phyloP scores from a whole-genome alignment of 2,329 filamentous ascomycete species.

The Tolypocladium album region DNA sequence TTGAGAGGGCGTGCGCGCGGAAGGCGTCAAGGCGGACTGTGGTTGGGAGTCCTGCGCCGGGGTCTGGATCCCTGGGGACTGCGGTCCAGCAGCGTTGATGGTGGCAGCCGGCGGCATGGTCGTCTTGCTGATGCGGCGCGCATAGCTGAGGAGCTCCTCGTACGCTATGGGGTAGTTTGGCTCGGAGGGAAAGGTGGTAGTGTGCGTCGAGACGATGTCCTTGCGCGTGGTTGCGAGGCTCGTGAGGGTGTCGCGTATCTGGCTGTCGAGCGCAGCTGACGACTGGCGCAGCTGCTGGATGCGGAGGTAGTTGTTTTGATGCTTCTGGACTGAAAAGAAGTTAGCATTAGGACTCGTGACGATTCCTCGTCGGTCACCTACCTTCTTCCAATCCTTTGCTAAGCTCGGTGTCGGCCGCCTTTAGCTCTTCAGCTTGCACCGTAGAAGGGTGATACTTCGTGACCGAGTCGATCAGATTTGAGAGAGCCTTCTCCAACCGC shows the following conservation, averaged over 20 bases:
- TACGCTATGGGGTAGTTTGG: conserved; percentile 51
- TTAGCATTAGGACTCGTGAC: neutral
- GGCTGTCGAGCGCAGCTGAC: conserved; percentile 54
- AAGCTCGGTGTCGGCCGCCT: conserved; percentile 59
- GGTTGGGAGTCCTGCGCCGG: conserved; percentile 19
- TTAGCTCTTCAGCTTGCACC: conserved; percentile 55
- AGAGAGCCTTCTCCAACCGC: conserved; percentile 55
- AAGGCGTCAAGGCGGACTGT: conserved; percentile 19
- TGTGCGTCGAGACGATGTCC: conserved; percentile 56
- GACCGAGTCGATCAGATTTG: conserved; percentile 66
- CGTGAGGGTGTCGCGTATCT: conserved; percentile 60
- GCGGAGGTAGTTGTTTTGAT: conserved; percentile 64
- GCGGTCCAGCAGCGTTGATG: conserved; percentile 21
- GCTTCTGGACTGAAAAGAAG: conserved; percentile 47
- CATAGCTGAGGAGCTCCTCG: conserved; percentile 65
- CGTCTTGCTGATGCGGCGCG: conserved; percentile 68
- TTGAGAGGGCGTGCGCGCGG: conserved; percentile 20
- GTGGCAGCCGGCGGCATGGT: conserved; percentile 58
- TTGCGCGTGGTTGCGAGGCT: conserved; percentile 63
- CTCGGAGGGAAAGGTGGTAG: conserved; percentile 41
- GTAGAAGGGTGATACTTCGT: conserved; percentile 71
- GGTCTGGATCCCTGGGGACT: conserved; percentile 18
- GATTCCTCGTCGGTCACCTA: conserved; percentile 18
- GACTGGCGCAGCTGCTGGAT: conserved; percentile 59
- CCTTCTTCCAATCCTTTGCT: conserved; percentile 54